These are phyloP conservation scores for Phytophthora pisi DNA, from an alignment of 352 stramenopile species.

Conservation along the genomic window DNA sequence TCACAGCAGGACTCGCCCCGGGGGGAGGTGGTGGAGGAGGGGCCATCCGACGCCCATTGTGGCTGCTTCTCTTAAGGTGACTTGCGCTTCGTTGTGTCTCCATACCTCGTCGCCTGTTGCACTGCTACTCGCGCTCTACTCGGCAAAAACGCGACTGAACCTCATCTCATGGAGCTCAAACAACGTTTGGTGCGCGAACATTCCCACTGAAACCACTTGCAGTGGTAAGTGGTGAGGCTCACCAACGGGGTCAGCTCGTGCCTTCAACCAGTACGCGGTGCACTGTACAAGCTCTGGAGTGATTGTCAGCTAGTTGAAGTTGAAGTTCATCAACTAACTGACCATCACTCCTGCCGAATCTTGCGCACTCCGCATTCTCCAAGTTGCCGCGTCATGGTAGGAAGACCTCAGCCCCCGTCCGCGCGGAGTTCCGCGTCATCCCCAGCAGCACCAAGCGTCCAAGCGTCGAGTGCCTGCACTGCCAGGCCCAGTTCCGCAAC, in stretches of 20 bases:
- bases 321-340: conserved; percentile 1
- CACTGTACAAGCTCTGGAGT: not conserved
- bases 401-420: not conserved
- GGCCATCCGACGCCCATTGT: not conserved
- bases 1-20: not conserved
- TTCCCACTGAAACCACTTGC: conserved; percentile 20
- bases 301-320: not conserved
- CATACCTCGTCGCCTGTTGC: not conserved
- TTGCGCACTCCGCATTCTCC: not conserved
- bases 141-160: conserved; percentile 17
- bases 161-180: not conserved
- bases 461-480: not conserved
- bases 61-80: not conserved
- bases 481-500: not conserved
- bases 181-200: conserved; percentile 5
- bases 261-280: not conserved
- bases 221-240: conserved; percentile 1
- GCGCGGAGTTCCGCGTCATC: not conserved
- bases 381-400: not conserved
- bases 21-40: not conserved
- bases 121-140: conserved; percentile 10
- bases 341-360: conserved; percentile 15
- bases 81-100: not conserved
- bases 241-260: not conserved
- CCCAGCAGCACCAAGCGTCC: not conserved